Conservation (phyloP, 768 basidiomycete species). For the Lyophyllum shimeji region DNA sequence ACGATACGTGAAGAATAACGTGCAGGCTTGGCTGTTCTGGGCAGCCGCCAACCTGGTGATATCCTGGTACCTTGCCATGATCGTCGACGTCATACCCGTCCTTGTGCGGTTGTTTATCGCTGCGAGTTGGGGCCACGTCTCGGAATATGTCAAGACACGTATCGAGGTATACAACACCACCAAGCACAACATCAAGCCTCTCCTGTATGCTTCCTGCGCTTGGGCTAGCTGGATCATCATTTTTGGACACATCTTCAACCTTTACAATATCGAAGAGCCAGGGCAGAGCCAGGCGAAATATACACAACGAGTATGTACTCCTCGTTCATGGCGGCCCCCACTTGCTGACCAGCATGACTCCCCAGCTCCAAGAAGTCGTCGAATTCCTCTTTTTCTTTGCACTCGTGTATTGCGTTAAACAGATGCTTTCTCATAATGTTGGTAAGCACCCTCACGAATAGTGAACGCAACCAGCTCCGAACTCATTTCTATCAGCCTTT, state of each 20-base stretch:
- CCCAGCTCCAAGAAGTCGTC: slow-evolving; percentile 58
- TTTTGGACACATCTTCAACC: slow-evolving; percentile 61
- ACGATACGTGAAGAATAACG: slow-evolving; percentile 60
- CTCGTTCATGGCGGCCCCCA: background rate
- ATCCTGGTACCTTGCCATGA: slow-evolving; percentile 77
- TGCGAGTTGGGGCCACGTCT: slow-evolving; percentile 73
- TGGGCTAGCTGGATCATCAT: slow-evolving; percentile 80
- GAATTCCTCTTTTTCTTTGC: slow-evolving; percentile 78
- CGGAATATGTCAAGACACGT: slow-evolving; percentile 62
- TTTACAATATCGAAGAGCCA: slow-evolving; percentile 44
- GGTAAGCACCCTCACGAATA: slow-evolving; percentile 24
- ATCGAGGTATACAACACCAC: slow-evolving; percentile 71
- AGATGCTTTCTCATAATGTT: slow-evolving; percentile 70
- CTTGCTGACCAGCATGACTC: background rate
- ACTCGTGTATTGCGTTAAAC: slow-evolving; percentile 59
- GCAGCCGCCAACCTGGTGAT: slow-evolving; percentile 73
- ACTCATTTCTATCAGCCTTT: slow-evolving; percentile 42
- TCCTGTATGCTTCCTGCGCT: slow-evolving; percentile 67
- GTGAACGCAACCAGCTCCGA: background rate
- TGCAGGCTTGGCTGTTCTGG: slow-evolving; percentile 83
- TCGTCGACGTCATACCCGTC: slow-evolving; percentile 67
- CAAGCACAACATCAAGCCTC: slow-evolving; percentile 69
- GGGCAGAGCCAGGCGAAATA: slow-evolving; percentile 56
- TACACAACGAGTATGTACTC: slow-evolving; percentile 47
- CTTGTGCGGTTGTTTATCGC: slow-evolving; percentile 52